These are phyloP conservation scores for Colletotrichum gloeosporioides DNA, from an alignment of 2,329 filamentous ascomycete genomes.

Conservation along the genomic window DNA sequence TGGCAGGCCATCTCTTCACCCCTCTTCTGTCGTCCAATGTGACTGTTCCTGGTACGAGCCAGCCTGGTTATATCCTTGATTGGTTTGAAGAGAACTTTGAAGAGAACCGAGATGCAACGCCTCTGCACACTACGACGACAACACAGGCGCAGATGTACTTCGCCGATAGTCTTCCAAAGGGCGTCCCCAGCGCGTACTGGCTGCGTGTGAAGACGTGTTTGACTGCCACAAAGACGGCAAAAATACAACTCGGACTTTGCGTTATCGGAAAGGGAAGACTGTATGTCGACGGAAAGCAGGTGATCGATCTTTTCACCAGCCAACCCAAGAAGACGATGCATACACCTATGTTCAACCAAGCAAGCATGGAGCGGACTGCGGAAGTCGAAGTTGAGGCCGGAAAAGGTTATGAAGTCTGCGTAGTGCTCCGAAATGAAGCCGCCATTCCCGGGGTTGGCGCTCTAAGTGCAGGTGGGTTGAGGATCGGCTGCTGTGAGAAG, in stretches of 20 bases:
- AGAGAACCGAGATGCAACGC: not conserved
- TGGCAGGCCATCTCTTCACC: not conserved
- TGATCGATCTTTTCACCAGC: conserved; percentile 34
- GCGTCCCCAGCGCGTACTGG: not conserved
- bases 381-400: conserved; percentile 48
- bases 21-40: not conserved
- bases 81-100: not conserved
- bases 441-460: not conserved
- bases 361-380: conserved; percentile 34
- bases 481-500: not conserved
- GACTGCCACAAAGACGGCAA: conserved; percentile 16
- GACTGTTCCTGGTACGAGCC: not conserved
- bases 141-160: not conserved
- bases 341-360: conserved; percentile 35
- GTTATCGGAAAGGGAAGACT: conserved; percentile 37
- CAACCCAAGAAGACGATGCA: conserved; percentile 35
- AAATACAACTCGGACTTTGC: conserved; percentile 34
- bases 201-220: conserved; percentile 17
- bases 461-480: not conserved
- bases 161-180: not conserved
- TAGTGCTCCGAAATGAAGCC: not conserved
- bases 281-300: conserved; percentile 32
- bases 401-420: not conserved
- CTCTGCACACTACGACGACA: not conserved
- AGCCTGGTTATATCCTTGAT: not conserved